Evolutionary conservation across 169 alveolate genomes (phyloP).

Genomic region (Toxoplasma gondii): DNA sequence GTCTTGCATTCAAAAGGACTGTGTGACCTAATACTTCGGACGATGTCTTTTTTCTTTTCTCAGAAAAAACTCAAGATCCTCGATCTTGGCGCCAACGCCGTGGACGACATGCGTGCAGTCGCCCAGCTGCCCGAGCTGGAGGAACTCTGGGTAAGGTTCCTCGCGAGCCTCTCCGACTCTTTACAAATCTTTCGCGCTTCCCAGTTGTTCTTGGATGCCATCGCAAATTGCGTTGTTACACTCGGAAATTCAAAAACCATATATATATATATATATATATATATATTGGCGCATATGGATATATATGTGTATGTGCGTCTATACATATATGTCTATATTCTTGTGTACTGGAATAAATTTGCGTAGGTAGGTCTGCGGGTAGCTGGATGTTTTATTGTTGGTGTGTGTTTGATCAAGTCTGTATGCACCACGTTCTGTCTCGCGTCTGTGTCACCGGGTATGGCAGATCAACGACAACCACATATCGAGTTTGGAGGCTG

Average conservation of each 20-base stretch:
- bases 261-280: not conserved
- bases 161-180: not conserved
- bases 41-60: not conserved
- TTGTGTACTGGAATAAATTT: not conserved
- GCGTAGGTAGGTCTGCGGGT: too few species aligned
- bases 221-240: too few species aligned
- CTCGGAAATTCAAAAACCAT: too few species aligned
- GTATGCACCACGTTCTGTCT: too few species aligned
- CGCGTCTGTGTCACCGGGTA: too few species aligned
- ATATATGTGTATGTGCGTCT: not conserved
- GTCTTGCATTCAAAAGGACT: too few species aligned
- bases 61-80: constrained; percentile 68
- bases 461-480: constrained; percentile 75
- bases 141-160: constrained; percentile 76
- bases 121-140: constrained; percentile 65
- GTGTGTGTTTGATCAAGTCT: too few species aligned
- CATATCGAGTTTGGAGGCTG: constrained; percentile 59
- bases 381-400: too few species aligned
- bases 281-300: not conserved
- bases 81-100: constrained; percentile 73
- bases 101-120: constrained; percentile 59
- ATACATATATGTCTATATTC: not conserved
- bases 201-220: too few species aligned
- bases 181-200: too few species aligned
- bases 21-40: too few species aligned